phyloP scores from a whole-genome alignment of 1,284 basidiomycete species.

The Malassezia dermatis region DNA sequence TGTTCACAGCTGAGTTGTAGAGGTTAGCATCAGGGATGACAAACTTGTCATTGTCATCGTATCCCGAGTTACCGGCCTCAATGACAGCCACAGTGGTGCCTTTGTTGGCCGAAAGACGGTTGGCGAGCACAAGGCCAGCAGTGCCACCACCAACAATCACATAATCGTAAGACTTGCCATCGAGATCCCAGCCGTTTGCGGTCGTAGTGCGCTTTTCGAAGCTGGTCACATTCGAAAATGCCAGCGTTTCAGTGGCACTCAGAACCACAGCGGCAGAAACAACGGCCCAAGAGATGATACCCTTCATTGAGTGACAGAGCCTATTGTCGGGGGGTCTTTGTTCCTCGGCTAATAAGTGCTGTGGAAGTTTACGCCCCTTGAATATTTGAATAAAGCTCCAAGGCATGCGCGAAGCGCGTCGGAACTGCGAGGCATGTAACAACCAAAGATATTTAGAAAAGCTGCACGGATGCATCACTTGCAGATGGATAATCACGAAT shows the following conservation, averaged over 20 bases:
- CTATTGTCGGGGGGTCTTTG: background rate
- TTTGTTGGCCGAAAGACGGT: slow-evolving; percentile 63
- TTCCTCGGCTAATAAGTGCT: background rate
- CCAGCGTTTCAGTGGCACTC: background rate
- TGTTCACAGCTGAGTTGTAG: slow-evolving; percentile 23
- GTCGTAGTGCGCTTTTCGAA: slow-evolving; percentile 7
- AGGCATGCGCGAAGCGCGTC: background rate
- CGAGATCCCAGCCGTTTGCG: slow-evolving; percentile 16
- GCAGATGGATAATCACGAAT: background rate
- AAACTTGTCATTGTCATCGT: slow-evolving; percentile 19
- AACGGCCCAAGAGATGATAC: background rate
- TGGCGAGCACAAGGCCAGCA: slow-evolving; percentile 77
- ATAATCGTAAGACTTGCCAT: slow-evolving; percentile 52
- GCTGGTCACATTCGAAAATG: background rate
- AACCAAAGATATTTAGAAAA: background rate
- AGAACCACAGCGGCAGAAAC: background rate
- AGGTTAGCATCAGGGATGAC: slow-evolving; percentile 20
- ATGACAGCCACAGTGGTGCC: slow-evolving; percentile 57
- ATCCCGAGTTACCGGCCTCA: slow-evolving; percentile 52
- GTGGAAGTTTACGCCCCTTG: background rate
- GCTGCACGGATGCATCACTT: background rate
- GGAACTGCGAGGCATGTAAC: background rate
- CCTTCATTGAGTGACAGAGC: background rate
- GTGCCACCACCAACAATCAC: slow-evolving; percentile 92
- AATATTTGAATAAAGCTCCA: background rate